Evolutionary conservation across 1,139 yeast species (phyloP), one percentile per base, ranked within the genome.

Genomic region (Yamadazyma trypodendri): DNA sequence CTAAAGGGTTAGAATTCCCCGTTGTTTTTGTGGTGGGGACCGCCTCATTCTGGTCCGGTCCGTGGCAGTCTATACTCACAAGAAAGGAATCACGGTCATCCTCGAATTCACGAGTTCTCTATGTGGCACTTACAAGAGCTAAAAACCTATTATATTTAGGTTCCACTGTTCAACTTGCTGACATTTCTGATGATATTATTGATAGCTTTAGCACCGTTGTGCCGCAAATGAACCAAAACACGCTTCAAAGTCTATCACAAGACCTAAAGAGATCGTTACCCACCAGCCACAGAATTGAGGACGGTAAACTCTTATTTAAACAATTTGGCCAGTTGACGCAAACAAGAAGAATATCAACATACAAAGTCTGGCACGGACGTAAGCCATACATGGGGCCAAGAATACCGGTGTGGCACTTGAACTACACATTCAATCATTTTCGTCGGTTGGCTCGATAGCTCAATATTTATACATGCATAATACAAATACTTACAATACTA

Each of bases 1-100:
- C 89, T 1, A 84, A 83, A 49, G 90, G 92, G 0, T 55, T 82
- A 6, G 89, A 83, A 47, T 81, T 77, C 50, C 88, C 89, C 0
- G 66, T 81, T 11, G 88, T 81, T 1, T 82, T 84, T 54, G 46
- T 83, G 7, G 54, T 74, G 11, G 76, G 75, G 2, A 50, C 61
- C 10, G 51, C 60, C 18, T 48, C 40, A 10, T 43, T 35, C 28
- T 9, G n/a, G 2, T 20, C 15, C 4, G 47, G 47, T 2, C 41
- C 46, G 13, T 52, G 62, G 68, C 46, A 48, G 14, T 39, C 55
- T 1, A 36, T 45, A 13, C 17, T 40, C 2, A 23, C 18, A 3
- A 34, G 36, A 27, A 29, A 28, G 16, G 48, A 15, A 41, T 10
- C 2, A 8, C 20, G 20, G 3, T 39, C 46, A 11, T 27, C 40